These are phyloP conservation scores for Candida coquimbonensis DNA, from an alignment of 805 yeast genomes.

Conservation along the genomic window DNA sequence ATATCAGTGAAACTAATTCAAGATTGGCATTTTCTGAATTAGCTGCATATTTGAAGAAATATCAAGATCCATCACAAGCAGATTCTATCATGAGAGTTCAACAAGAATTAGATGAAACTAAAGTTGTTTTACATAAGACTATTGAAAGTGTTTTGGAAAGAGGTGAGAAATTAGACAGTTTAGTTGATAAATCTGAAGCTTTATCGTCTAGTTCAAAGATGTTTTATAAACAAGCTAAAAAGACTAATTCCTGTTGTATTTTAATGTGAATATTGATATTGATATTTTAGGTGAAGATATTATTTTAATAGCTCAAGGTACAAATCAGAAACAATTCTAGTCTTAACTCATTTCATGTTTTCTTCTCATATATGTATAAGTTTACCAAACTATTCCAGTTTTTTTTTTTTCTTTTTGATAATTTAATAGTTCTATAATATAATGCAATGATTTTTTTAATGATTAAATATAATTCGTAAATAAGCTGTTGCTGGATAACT, in stretches of 20 bases:
- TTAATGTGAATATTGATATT: constrained; percentile 32
- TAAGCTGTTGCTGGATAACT: no score
- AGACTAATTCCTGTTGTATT: constrained; percentile 84
- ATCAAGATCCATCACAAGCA: constrained; percentile 96
- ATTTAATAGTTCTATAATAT: not conserved
- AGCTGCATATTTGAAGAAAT: constrained; percentile 65
- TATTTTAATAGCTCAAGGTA: no score
- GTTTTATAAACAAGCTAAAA: constrained; percentile 96
- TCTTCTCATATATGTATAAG: no score
- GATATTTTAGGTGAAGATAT: no score
- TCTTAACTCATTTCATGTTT: no score
- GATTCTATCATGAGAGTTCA: constrained; percentile 96
- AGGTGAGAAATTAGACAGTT: constrained; percentile 90
- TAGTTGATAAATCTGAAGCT: constrained; percentile 94
- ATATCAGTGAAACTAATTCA: constrained; percentile 37
- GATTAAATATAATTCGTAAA: not conserved
- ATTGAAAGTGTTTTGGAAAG: constrained; percentile 91
- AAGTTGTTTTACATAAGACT: constrained; percentile 91
- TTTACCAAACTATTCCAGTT: no score
- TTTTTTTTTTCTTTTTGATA: not conserved
- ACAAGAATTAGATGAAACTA: constrained; percentile 95
- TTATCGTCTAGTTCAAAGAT: constrained; percentile 80
- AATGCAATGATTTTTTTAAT: not conserved
- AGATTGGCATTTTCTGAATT: constrained; percentile 51
- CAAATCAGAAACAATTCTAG: no score